Base-by-base conservation (phyloP, 192 early-diverging fungal species). In the Coemansia erecta region DNA sequence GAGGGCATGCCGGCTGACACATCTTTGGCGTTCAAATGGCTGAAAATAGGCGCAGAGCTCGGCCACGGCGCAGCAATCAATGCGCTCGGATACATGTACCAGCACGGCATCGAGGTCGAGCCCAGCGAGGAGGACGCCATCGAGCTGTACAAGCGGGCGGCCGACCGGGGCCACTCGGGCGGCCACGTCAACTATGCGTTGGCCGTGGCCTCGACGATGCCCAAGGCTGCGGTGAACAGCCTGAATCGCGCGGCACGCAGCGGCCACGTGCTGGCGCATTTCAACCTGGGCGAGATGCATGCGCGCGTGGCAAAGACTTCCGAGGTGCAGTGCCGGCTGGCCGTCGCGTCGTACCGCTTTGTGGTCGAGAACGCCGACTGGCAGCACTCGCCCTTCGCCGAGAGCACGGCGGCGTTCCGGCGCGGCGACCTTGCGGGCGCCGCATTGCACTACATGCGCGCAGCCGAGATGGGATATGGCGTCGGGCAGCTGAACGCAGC, bases 401-500 rank as follows among this genome's bases (percentile, higher is more conserved):
- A 68, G 11, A 87, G 92, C 0, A 60, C 83, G 42, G 68, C 73
- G 0, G 84, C 83, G 0, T 87, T 86, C 47, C 54, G 55, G 19
- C 69, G 71, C 8, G 87, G 86, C 26, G 89, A 92, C 68, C 61
- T 83, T 35, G 87, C 91, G 17, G 80, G 75, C 15, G 91, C 93
- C 1, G 65, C 90, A 5, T 37, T 94, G 6, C 61, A 82, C 17
- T 96, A 93, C 76, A 77, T 90, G 54, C 73, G 89, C 39, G 92
- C 91, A 1, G 94, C 96, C 0, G 96, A 98, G 72, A 84, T 87
- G 61, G 97, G 97, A 9, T 85, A 86, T 69, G 90, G 93, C 61
- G 76, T 89, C 4, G 92, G 88, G 2, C 95, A 97, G 73, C 79
- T 87, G 13, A 97, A 97, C 72, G 88, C 90, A 31, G 97, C 97